phyloP scores from a whole-genome alignment of 176 grass and related monocot genomes.

The Triticum monococcum region DNA sequence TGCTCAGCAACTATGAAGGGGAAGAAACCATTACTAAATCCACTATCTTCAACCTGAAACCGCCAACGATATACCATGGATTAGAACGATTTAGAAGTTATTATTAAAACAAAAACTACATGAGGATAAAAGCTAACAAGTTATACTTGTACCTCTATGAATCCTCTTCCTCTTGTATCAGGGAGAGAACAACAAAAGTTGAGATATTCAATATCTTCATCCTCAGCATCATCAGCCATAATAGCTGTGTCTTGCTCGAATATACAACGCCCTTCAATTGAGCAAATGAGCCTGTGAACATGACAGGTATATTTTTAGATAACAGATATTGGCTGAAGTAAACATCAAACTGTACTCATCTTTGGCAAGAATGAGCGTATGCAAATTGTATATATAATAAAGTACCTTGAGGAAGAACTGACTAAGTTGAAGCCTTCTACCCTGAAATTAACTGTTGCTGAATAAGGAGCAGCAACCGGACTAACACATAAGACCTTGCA shows the following conservation, averaged over 20 bases:
- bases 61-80: neutral
- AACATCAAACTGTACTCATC: neutral
- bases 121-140: constrained; percentile 9
- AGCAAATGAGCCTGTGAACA: constrained; percentile 80
- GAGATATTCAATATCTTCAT: constrained; percentile 45
- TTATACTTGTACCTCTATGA: constrained; percentile 72
- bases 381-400: constrained; percentile 24
- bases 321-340: neutral
- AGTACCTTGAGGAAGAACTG: constrained; percentile 66
- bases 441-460: constrained; percentile 55
- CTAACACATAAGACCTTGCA: constrained; percentile 71
- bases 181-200: constrained; percentile 76
- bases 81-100: constrained; percentile 13
- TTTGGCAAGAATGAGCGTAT: constrained; percentile 10
- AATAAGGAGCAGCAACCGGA: constrained; percentile 78
- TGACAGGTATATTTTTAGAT: constrained; percentile 9
- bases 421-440: constrained; percentile 76
- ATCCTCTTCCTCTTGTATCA: constrained; percentile 87
- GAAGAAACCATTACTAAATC: constrained; percentile 83
- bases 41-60: constrained; percentile 86
- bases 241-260: constrained; percentile 64
- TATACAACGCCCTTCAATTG: constrained; percentile 71
- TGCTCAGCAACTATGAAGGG: constrained; percentile 97
- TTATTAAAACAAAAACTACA: constrained; percentile 7
- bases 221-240: constrained; percentile 36